Evolutionary conservation across 257 asterid species (phyloP), one percentile per base, ranked within the genome.

Genomic region (Thymus quinquecostatus): DNA sequence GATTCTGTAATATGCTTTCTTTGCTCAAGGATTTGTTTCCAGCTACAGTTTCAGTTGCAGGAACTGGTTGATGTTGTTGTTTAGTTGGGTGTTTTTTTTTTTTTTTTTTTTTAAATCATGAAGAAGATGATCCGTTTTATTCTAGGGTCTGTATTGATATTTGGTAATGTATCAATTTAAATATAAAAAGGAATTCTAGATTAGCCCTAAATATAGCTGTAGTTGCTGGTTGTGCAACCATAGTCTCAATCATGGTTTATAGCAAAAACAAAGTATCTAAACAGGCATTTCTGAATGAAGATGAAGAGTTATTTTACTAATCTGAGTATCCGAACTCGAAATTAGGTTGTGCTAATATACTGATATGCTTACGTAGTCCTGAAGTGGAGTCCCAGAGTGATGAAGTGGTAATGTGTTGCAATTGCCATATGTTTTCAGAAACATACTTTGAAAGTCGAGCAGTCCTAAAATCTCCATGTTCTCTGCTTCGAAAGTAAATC

Each of bases 1-100:
- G 43, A 65, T 64, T 41, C 40, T 43, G 10, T 44, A 13, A 10
- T 36, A 41, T 53, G 77, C 66, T 54, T 63, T 63, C 3, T 58
- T 38, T 34, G 43, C 45, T 51, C 45, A n/a, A 40, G 36, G 36
- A 40, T 68, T 27, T 68, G 41, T 28, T 32, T 36, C 36, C 27
- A 36, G 33, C 48, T 56, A 43, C 7, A 9, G 4, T 28, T 58
- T 14, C 28, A 38, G 55, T 68, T 28, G 57, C 66, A 43, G 65
- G 10, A 43, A 30, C 8, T 11, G 29, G 34, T 43, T 12, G 6
- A 44, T n/a, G 5, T 41, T 21, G 21, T 21, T 21, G 21, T 21
- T 21, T 21, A 21, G 21, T 21, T 21, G 21, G 21, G 21, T 21
- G 0, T 21, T 38, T 72, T 48, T 53, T 72, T 11, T 12, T 21